Conservation (phyloP, 2,329 filamentous ascomycete species). For the Domatiomyces globalis region DNA sequence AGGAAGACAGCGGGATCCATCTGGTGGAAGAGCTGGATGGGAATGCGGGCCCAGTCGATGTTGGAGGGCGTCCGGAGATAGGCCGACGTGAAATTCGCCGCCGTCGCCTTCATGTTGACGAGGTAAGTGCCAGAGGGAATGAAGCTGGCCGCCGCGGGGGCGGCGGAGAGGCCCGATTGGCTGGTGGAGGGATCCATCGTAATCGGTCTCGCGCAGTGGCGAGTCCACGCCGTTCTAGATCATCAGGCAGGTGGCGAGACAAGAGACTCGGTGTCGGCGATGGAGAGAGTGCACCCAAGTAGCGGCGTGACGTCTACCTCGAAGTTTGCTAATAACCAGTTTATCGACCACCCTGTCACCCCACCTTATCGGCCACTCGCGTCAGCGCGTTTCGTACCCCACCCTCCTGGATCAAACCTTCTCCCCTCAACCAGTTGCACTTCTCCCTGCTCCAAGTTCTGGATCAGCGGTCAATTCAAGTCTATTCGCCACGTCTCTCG, state of each 20-base stretch:
- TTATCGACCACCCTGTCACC: no score
- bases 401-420: no score
- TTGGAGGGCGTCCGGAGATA: conserved; percentile 20
- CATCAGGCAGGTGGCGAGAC: no score
- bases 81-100: conserved; percentile 10
- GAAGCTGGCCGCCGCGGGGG: background rate
- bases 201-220: background rate
- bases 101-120: conserved; percentile 1
- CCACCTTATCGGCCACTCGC: no score
- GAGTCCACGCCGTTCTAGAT: background rate
- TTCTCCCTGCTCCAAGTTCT: no score
- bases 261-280: background rate
- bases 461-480: no score
- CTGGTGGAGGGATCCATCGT: background rate
- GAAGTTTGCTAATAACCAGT: no score
- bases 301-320: no score
- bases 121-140: background rate
- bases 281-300: no score
- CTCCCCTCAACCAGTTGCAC: no score
- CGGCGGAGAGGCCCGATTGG: background rate
- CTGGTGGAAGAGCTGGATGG: conserved; percentile 25
- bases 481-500: no score
- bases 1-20: conserved; percentile 25
- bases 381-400: no score
- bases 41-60: conserved; percentile 24